Conservation (phyloP, 2,329 filamentous ascomycete species). For the Colletotrichum trifolii region DNA sequence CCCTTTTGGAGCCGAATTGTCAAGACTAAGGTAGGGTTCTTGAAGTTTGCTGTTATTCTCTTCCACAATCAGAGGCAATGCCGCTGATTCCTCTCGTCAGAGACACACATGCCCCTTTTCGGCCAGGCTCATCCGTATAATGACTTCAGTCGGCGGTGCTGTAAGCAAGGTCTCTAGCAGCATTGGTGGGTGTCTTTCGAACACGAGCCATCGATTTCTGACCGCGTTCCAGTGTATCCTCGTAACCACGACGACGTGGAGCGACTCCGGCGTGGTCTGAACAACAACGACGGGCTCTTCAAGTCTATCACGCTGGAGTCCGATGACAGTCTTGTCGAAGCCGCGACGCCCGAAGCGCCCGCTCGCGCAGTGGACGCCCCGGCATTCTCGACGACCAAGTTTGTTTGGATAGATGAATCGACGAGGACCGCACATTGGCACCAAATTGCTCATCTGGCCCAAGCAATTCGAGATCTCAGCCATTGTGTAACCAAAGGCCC, state of each 20-base stretch:
- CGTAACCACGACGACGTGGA: constrained; percentile 23
- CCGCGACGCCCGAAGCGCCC: not conserved
- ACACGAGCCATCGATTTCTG: not conserved
- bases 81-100: not conserved
- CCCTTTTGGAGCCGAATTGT: no score
- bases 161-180: constrained; percentile 33
- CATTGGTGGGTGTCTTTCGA: constrained; percentile 21
- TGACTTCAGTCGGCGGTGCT: constrained; percentile 35
- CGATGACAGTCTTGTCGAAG: not conserved
- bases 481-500: constrained; percentile 14
- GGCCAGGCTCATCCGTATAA: constrained; percentile 30
- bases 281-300: constrained; percentile 12
- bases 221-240: constrained; percentile 20
- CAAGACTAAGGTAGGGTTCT: no score
- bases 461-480: constrained; percentile 12
- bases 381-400: constrained; percentile 4
- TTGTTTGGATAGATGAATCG: constrained; percentile 32
- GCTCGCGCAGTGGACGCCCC: not conserved
- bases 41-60: no score
- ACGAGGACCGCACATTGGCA: constrained; percentile 32
- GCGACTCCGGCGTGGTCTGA: constrained; percentile 11
- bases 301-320: constrained; percentile 28
- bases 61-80: no score
- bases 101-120: constrained; percentile 1
- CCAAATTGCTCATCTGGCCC: constrained; percentile 25